Conservation (phyloP, 495 filamentous ascomycete species). For the Talaromyces wortmannii region DNA sequence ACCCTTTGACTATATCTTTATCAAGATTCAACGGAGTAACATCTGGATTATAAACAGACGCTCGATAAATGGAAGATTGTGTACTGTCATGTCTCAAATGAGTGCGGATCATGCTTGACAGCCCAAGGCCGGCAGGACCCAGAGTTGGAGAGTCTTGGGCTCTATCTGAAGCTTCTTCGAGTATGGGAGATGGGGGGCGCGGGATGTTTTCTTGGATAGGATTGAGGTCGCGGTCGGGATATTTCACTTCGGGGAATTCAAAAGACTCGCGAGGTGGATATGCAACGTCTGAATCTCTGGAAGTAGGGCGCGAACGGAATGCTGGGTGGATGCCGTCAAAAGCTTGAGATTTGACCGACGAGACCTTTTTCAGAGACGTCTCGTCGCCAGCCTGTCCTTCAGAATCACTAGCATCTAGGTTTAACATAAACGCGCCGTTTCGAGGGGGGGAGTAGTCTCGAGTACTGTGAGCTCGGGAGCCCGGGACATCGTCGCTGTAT, state of each 20-base stretch:
- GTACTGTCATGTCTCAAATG: constrained; percentile 79
- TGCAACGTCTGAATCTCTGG: constrained; percentile 5
- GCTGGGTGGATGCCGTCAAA: constrained; percentile 25
- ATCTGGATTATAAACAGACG: constrained; percentile 6
- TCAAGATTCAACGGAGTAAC: neutral
- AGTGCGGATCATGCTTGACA: constrained; percentile 77
- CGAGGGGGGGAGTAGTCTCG: constrained; percentile 23
- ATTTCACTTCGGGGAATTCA: constrained; percentile 31
- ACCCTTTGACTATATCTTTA: constrained; percentile 4
- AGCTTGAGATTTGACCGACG: constrained; percentile 17
- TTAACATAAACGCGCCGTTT: constrained; percentile 36
- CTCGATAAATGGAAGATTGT: constrained; percentile 64
- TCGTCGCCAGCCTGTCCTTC: constrained; percentile 28
- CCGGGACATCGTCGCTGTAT: constrained; percentile 29
- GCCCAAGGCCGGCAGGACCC: constrained; percentile 54
- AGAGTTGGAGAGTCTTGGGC: constrained; percentile 75
- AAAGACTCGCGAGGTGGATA: constrained; percentile 4
- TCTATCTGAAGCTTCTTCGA: constrained; percentile 26
- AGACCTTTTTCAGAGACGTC: constrained; percentile 12
- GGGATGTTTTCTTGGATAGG: constrained; percentile 29
- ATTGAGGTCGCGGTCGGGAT: constrained; percentile 36
- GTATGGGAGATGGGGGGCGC: constrained; percentile 7
- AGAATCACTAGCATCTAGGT: constrained; percentile 35
- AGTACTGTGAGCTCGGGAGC: constrained; percentile 8
- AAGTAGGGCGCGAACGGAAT: constrained; percentile 13